Evolutionary conservation across 805 yeast genomes (phyloP), one percentile per base, ranked within the genome.

Genomic region (Candida patagonica): DNA sequence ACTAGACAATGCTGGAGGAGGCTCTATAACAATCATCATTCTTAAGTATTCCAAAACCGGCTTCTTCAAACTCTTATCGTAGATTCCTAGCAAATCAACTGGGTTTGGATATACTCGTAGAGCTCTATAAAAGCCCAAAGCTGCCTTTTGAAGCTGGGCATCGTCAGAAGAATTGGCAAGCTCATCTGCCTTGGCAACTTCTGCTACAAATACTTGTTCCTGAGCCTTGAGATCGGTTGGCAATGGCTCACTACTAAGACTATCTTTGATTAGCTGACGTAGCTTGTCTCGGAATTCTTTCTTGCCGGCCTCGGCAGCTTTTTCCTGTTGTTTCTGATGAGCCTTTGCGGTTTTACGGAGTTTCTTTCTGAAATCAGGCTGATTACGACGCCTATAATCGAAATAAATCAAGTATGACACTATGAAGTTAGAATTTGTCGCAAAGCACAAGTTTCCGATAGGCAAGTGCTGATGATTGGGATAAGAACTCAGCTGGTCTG

Each of bases 41-140:
- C 87, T 82, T 52, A 89, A 73, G 51, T 78, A 69, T 57, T 87
- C 96, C 59, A 86, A 79, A 42, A 88, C 78, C 34, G 74, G 78
- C 57, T 78, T 80, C 38, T 92, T 88, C 49, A 89, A 77, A 39
- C 88, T 73, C 68, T 82, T 82, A 68, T 89, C 96, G 66, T 85
- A 89, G 54, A 89, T 78, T 38, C 80, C 81, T 59, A 92, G 71
- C 53, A 92, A 76, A 55, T 86, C 96, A 42, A 94, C 80, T 44
- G 98, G 99, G 62, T 82, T 80, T 46, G 98, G 97, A 63, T 88
- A 89, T 37, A 87, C 88, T 30, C 85, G 75, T 57, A 92, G 71
- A 10, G 96, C 97, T 63, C 85, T 83, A 74, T 92, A 92, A 73
- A 87, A 92, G 50, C 80, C 74, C 51, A 88, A 69, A 27, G 98